Percentiles rank a stretch among this genome's conserved stretches.
Evolutionary conservation across 2,329 filamentous ascomycete genomes (phyloP).

Genomic region (Phialophora chinensis): DNA sequence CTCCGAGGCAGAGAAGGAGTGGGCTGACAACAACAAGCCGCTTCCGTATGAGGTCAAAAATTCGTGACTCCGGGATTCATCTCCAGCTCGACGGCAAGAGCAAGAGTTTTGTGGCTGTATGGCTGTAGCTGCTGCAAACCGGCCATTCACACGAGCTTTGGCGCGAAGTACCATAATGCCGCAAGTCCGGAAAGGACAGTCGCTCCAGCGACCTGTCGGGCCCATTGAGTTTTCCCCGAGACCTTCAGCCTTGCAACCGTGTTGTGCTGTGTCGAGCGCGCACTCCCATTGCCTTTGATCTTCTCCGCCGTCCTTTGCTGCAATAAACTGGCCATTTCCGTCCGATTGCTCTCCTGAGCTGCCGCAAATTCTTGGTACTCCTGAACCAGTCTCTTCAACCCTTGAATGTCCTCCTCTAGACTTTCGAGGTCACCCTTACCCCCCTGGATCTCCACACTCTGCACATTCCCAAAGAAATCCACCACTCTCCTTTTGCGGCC

Average conservation of each 20-base stretch:
- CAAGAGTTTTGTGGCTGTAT: background rate
- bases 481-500: slow-evolving; percentile 83
- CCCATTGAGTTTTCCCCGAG: slow-evolving; percentile 38
- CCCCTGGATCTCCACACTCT: slow-evolving; percentile 88
- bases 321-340: slow-evolving; percentile 28
- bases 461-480: slow-evolving; percentile 98
- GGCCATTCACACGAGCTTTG: slow-evolving; percentile 34
- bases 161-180: slow-evolving; percentile 42
- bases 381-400: slow-evolving; percentile 69
- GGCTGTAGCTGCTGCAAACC: background rate
- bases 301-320: slow-evolving; percentile 23
- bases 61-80: background rate
- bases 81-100: background rate
- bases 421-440: slow-evolving; percentile 60
- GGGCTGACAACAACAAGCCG: slow-evolving; percentile 24
- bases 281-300: background rate
- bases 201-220: slow-evolving; percentile 39
- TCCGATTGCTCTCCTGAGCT: slow-evolving; percentile 36
- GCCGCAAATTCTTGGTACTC: slow-evolving; percentile 44
- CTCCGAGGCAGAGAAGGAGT: slow-evolving; percentile 25
- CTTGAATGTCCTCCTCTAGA: slow-evolving; percentile 73
- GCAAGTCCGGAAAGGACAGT: slow-evolving; percentile 42
- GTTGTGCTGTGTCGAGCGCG: slow-evolving; percentile 23
- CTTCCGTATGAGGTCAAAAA: slow-evolving; percentile 14
- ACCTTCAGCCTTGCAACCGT: slow-evolving; percentile 25